Evolutionary conservation across 2,329 filamentous ascomycete genomes (phyloP).

Genomic region (Aspergillus sp.): DNA sequence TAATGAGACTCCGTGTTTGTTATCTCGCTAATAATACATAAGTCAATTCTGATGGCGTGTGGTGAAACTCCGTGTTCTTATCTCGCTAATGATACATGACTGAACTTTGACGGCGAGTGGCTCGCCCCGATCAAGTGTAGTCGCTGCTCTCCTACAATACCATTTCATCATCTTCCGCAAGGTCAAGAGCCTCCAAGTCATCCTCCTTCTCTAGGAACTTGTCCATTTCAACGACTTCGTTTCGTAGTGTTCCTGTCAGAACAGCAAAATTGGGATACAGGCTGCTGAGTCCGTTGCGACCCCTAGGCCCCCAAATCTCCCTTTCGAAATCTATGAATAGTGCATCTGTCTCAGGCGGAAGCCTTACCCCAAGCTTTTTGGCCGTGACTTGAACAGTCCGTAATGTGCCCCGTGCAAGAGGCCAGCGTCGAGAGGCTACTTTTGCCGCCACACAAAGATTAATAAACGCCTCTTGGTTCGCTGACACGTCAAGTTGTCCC

Average conservation of each 20-base stretch:
- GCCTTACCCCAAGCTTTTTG: constrained; percentile 5
- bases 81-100: no score
- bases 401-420: constrained; percentile 23
- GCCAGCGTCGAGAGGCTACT: constrained; percentile 20
- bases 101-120: no score
- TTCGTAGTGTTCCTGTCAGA: background rate
- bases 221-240: constrained; percentile 20
- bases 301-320: constrained; percentile 18
- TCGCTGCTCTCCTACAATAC: background rate
- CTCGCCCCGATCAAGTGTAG: background rate
- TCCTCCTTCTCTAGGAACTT: constrained; percentile 22
- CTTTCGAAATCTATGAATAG: constrained; percentile 23
- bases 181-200: background rate
- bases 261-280: constrained; percentile 22
- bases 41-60: no score
- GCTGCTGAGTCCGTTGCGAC: constrained; percentile 20
- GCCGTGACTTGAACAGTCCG: constrained; percentile 26
- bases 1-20: no score
- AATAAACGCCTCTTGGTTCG: constrained; percentile 18
- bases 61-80: no score
- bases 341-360: constrained; percentile 20
- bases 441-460: constrained; percentile 19
- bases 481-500: constrained; percentile 17
- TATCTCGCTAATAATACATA: no score
- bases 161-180: background rate